A percentile compares a stretch with the other conserved stretches of the same genome.
Evolutionary conservation across 805 yeast genomes (phyloP).

Genomic region (Candida manassasensis): DNA sequence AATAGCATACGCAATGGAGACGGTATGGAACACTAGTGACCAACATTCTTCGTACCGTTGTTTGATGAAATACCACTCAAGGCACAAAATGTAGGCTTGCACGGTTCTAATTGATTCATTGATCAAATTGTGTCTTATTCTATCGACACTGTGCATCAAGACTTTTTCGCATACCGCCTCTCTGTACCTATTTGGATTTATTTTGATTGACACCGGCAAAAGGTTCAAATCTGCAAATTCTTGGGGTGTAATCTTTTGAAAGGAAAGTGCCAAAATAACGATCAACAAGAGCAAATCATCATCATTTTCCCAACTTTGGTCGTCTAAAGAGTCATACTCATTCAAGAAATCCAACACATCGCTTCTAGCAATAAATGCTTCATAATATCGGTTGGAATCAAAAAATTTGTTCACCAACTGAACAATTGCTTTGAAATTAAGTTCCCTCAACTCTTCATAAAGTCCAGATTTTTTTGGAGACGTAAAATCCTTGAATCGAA

Average conservation of each 20-base stretch:
- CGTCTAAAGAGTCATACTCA: slow-evolving; percentile 26
- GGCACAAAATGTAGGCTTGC: slow-evolving; percentile 46
- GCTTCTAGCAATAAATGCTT: slow-evolving; percentile 33
- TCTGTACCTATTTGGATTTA: slow-evolving; percentile 17
- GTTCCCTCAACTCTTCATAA: slow-evolving; percentile 9
- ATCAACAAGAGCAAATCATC: slow-evolving; percentile 44
- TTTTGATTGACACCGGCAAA: slow-evolving; percentile 14
- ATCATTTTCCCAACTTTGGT: slow-evolving; percentile 42
- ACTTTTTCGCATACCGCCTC: slow-evolving; percentile 15
- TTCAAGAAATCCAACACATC: slow-evolving; percentile 34
- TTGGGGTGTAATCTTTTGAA: slow-evolving; percentile 32
- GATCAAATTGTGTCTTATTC: slow-evolving; percentile 42
- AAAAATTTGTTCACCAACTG: slow-evolving; percentile 40
- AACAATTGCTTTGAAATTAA: slow-evolving; percentile 30
- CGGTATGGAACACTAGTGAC: slow-evolving; percentile 46
- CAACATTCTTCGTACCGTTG: slow-evolving; percentile 49
- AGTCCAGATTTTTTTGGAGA: slow-evolving; percentile 15
- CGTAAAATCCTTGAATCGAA: slow-evolving; percentile 14
- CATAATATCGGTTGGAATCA: slow-evolving; percentile 33
- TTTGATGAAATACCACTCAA: slow-evolving; percentile 47
- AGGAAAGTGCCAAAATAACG: slow-evolving; percentile 40
- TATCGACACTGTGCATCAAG: slow-evolving; percentile 38
- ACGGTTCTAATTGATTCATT: slow-evolving; percentile 46
- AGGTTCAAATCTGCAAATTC: slow-evolving; percentile 18
- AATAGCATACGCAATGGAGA: slow-evolving; percentile 46